Conservation (phyloP, 2,329 filamentous ascomycete genomes). For the Pseudopyrenochaeta lycopersici region DNA sequence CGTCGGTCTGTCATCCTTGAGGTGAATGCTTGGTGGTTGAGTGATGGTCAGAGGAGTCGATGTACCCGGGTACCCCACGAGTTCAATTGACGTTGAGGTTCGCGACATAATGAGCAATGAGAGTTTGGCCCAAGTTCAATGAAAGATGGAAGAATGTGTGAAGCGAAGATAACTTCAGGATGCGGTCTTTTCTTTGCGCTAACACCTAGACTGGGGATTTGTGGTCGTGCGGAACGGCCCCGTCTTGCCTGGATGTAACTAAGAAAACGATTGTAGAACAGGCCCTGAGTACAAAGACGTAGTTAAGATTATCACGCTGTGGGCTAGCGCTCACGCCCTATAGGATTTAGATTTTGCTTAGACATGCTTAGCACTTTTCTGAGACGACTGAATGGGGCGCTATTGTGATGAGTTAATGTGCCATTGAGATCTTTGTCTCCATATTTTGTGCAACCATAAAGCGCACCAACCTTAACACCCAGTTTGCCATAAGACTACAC, state of each 20-base stretch:
- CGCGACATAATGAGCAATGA: conserved; percentile 28
- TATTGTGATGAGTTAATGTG: no score
- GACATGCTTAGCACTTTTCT: no score
- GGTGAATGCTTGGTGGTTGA: conserved; percentile 16
- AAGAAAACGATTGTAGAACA: neutral
- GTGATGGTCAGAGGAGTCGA: conserved; percentile 17
- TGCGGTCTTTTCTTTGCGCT: neutral
- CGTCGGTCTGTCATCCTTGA: conserved; percentile 16
- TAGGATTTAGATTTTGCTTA: neutral
- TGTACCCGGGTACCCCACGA: conserved; percentile 18
- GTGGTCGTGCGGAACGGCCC: neutral
- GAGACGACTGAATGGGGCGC: no score
- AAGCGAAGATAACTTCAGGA: neutral
- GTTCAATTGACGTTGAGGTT: conserved; percentile 36
- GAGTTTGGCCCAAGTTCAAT: neutral
- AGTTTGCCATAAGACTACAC: no score
- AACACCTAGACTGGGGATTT: neutral
- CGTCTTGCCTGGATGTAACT: neutral
- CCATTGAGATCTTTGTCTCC: no score
- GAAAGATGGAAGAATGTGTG: neutral
- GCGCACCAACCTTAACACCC: no score
- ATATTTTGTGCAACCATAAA: no score
- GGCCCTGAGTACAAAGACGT: neutral
- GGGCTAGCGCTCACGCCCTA: neutral
- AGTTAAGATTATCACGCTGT: neutral